These are phyloP conservation scores for Plenodomus tracheiphilus DNA, from an alignment of 2,329 filamentous ascomycete species.

Conservation along the genomic window DNA sequence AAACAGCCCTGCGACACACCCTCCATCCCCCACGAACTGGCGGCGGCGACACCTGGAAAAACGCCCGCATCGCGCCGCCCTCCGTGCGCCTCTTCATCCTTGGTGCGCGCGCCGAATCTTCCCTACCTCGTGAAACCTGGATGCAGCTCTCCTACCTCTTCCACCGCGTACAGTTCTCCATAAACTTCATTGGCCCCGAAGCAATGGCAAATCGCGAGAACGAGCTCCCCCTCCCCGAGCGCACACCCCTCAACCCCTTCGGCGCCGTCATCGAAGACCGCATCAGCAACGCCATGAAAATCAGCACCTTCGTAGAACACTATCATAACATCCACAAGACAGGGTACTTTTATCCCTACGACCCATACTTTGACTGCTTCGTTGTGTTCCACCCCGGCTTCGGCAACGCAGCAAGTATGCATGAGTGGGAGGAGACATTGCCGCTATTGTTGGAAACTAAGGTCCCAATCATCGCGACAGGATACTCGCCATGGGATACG, in stretches of 20 bases:
- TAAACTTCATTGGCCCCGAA: constrained; percentile 95
- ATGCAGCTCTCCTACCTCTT: constrained; percentile 93
- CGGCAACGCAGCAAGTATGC: constrained; percentile 87
- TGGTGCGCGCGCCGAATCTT: constrained; percentile 95
- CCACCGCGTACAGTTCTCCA: constrained; percentile 84
- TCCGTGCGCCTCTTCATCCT: constrained; percentile 91
- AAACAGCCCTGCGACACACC: constrained; percentile 81
- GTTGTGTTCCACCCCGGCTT: constrained; percentile 96
- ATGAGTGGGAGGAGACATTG: constrained; percentile 92
- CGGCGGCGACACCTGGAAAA: constrained; percentile 72
- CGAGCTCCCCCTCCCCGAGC: constrained; percentile 87
- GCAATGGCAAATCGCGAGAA: constrained; percentile 92
- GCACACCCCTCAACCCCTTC: constrained; percentile 85
- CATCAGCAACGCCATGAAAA: constrained; percentile 87
- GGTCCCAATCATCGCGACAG: constrained; percentile 89
- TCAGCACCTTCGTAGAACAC: constrained; percentile 96
- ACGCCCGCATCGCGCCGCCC: constrained; percentile 80
- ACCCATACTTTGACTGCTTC: constrained; percentile 98
- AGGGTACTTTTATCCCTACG: constrained; percentile 88
- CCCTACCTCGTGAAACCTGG: constrained; percentile 91
- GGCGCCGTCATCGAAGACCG: constrained; percentile 93
- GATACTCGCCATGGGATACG: constrained; percentile 96
- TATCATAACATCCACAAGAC: constrained; percentile 95
- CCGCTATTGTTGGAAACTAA: constrained; percentile 93
- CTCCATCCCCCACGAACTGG: constrained; percentile 85